Percentiles rank a stretch among this genome's conserved stretches.
phyloP scores from a whole-genome alignment of 2,329 filamentous ascomycete genomes.

The Colletotrichum graminicola region DNA sequence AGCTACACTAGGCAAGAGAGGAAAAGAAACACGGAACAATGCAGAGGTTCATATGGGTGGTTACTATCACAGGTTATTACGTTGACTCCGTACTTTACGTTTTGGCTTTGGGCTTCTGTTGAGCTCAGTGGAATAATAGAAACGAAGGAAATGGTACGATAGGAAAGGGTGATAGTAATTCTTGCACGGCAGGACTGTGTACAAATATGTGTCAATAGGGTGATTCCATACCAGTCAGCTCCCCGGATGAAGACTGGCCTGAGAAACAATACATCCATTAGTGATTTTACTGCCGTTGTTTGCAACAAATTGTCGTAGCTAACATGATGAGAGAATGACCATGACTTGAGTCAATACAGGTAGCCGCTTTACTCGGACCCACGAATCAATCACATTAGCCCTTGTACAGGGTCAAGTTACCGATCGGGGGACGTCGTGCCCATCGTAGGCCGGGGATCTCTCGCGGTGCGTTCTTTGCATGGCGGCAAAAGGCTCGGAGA shows the following conservation, averaged over 20 bases:
- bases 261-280: conserved; percentile 22
- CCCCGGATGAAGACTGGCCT: conserved; percentile 7
- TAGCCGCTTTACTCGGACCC: not conserved
- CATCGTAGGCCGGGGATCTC: no score
- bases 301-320: not conserved
- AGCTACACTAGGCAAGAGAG: conserved; percentile 60
- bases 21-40: not conserved
- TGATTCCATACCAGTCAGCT: conserved; percentile 7
- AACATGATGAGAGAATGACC: no score
- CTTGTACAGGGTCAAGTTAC: not conserved
- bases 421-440: not conserved
- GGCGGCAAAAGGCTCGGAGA: no score
- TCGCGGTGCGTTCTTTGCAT: no score
- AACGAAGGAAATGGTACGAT: not conserved
- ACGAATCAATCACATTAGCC: not conserved
- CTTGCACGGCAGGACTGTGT: conserved; percentile 9
- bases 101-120: not conserved
- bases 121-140: not conserved
- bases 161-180: not conserved
- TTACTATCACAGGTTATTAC: not conserved
- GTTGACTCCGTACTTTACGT: not conserved
- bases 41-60: not conserved
- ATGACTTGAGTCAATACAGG: no score
- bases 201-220: conserved; percentile 15
- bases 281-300: not conserved